Evolutionary conservation across 2,329 filamentous ascomycete genomes (phyloP).

Genomic region (Teratosphaeria epicoccoides): DNA sequence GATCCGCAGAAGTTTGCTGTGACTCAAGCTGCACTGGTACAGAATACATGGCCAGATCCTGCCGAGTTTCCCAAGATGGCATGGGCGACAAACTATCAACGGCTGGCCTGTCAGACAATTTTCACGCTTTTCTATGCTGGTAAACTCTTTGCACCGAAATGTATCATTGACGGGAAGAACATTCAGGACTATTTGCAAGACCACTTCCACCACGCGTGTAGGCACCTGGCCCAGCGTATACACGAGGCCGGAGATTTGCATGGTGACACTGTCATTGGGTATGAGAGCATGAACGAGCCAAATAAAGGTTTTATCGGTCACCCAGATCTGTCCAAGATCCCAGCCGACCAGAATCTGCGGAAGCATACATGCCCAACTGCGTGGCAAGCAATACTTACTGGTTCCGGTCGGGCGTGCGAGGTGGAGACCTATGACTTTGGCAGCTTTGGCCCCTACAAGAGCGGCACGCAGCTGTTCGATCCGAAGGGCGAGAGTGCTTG

Average conservation of each 20-base stretch:
- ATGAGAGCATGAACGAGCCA: conserved; percentile 94
- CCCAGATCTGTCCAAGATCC: conserved; percentile 69
- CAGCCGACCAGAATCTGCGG: conserved; percentile 77
- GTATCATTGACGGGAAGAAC: conserved; percentile 86
- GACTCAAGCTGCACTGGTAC: conserved; percentile 86
- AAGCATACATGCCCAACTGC: conserved; percentile 89
- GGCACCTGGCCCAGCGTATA: conserved; percentile 72
- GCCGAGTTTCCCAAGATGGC: conserved; percentile 95
- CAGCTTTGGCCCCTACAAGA: conserved; percentile 81
- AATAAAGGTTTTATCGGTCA: conserved; percentile 80
- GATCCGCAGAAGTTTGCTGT: conserved; percentile 75
- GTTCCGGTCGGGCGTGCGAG: conserved; percentile 83
- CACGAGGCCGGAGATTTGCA: conserved; percentile 83
- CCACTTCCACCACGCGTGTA: conserved; percentile 72
- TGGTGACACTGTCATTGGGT: conserved; percentile 79
- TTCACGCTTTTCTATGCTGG: conserved; percentile 93
- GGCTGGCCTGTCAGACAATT: conserved; percentile 76
- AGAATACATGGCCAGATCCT: conserved; percentile 83
- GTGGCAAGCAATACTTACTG: conserved; percentile 86
- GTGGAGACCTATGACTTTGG: conserved; percentile 91
- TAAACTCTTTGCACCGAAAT: conserved; percentile 85
- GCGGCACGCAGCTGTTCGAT: conserved; percentile 71
- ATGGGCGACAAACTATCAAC: conserved; percentile 94
- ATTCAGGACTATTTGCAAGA: conserved; percentile 90
- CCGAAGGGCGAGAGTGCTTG: conserved; percentile 77